Evolutionary conservation across 1,284 basidiomycete genomes (phyloP).

Genomic region (Fomitiporia mediterranea): DNA sequence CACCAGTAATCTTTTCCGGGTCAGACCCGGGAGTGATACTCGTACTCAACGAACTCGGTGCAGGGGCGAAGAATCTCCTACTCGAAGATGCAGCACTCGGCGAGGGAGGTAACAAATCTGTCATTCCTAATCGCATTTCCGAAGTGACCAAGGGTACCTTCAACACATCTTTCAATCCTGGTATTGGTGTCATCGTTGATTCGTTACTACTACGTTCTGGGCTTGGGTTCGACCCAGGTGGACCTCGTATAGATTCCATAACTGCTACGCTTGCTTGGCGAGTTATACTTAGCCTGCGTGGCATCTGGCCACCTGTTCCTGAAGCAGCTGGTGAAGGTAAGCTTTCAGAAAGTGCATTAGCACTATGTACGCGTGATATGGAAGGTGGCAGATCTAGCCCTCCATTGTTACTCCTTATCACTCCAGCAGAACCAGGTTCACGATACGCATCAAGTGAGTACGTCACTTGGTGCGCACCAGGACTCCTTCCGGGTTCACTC

Average conservation of each 20-base stretch:
- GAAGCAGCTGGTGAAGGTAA: conserved; percentile 36
- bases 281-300: conserved; percentile 36
- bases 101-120: conserved; percentile 74
- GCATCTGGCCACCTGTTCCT: neutral
- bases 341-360: conserved; percentile 24
- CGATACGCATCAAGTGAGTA: conserved; percentile 18
- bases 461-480: conserved; percentile 19
- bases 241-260: conserved; percentile 37
- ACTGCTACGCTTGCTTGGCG: conserved; percentile 44
- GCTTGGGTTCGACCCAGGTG: conserved; percentile 40
- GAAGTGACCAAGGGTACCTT: conserved; percentile 62
- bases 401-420: neutral
- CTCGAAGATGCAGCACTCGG: conserved; percentile 53
- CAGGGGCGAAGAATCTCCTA: conserved; percentile 38
- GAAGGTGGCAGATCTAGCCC: conserved; percentile 15
- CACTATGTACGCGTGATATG: conserved; percentile 21
- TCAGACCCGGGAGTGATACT: conserved; percentile 25
- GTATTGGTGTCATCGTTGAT: conserved; percentile 40
- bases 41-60: conserved; percentile 39
- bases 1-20: neutral
- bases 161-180: conserved; percentile 66
- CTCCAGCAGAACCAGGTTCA: conserved; percentile 2
- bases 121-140: conserved; percentile 62
- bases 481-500: conserved; percentile 7
- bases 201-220: conserved; percentile 24